Base-by-base conservation (phyloP, 352 stramenopile species). In the Blastocystis sp. region DNA sequence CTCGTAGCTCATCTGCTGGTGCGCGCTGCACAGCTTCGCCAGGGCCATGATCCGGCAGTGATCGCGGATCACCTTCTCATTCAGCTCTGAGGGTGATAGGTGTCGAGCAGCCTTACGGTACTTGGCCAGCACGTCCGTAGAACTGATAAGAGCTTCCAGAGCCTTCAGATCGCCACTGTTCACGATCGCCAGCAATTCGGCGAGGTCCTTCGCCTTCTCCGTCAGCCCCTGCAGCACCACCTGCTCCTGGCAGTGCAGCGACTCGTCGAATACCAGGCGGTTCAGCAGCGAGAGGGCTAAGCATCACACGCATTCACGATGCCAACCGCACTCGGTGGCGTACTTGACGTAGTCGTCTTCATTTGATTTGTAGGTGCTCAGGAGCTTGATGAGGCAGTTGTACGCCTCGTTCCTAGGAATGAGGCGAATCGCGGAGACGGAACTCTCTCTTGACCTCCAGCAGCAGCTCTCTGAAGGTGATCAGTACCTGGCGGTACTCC, bases 371-470 rank as follows among this genome's bases (percentile, higher is more conserved):
- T 67, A 67, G 17, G 74, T 84, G 61, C 53, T 84, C 38, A 84
- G 53, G n/a, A 84, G 61, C 74, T 84, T 84, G 11, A 84, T 40
- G 5, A 84, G 61, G 45, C 74, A 84, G 1, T 66, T 48, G 45
- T 84, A 62, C 17, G 74, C 74, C 23, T 84, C 74, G 2, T 41
- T 66, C 34, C 74, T 84, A 52, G 2, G n/a, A 45, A 17, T 45
- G 56, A 69, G 21, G 10, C 1, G 23, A 19, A 67, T 41, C 5
- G 9, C 1, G 34, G 11, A 21, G 56, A 43, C 3, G 2, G 1
- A 10, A 84, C 74, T 67, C 40, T 40, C 74, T 53, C 74, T 84
- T 65, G 52, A 84, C 69, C 2, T 34, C 11, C 7, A 62, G 48
- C 19, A 84, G 74, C 19, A 59, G 64, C 7, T 40, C 28, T 40